phyloP scores from a whole-genome alignment of 2,329 filamentous ascomycete genomes.

The Penicillium italicum region DNA sequence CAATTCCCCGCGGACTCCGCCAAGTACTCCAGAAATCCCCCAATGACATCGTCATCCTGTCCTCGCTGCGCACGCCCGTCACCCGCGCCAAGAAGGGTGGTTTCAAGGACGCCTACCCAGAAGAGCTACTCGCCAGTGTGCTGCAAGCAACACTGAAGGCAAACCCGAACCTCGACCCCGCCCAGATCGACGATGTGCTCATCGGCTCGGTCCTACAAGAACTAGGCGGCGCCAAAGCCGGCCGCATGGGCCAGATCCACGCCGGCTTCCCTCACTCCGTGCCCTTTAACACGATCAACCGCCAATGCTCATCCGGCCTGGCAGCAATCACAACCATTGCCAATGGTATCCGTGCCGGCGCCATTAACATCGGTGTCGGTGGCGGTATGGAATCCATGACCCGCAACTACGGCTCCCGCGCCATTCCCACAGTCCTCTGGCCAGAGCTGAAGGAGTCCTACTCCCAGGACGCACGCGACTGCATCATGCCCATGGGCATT shows the following conservation, averaged over 20 bases:
- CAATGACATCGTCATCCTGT: constrained; percentile 81
- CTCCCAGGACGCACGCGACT: constrained; percentile 71
- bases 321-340: constrained; percentile 72
- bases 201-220: constrained; percentile 88
- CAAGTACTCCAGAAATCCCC: constrained; percentile 75
- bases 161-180: constrained; percentile 68
- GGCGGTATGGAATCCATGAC: constrained; percentile 98
- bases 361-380: constrained; percentile 70
- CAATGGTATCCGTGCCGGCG: constrained; percentile 69
- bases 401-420: constrained; percentile 75
- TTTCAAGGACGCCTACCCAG: constrained; percentile 84
- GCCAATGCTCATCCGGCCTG: constrained; percentile 76
- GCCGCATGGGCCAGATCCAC: constrained; percentile 85
- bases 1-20: constrained; percentile 63
- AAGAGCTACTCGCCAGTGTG: constrained; percentile 70
- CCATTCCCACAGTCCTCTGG: constrained; percentile 83
- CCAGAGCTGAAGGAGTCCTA: constrained; percentile 63
- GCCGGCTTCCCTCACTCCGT: constrained; percentile 70
- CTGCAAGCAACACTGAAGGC: constrained; percentile 66
- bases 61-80: constrained; percentile 82
- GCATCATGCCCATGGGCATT: constrained; percentile 90
- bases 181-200: constrained; percentile 71
- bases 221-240: constrained; percentile 84
- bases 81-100: constrained; percentile 78
- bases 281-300: constrained; percentile 80